Conservation (phyloP, 2,329 filamentous ascomycete genomes). For the Aspergillus puulaauensis region DNA sequence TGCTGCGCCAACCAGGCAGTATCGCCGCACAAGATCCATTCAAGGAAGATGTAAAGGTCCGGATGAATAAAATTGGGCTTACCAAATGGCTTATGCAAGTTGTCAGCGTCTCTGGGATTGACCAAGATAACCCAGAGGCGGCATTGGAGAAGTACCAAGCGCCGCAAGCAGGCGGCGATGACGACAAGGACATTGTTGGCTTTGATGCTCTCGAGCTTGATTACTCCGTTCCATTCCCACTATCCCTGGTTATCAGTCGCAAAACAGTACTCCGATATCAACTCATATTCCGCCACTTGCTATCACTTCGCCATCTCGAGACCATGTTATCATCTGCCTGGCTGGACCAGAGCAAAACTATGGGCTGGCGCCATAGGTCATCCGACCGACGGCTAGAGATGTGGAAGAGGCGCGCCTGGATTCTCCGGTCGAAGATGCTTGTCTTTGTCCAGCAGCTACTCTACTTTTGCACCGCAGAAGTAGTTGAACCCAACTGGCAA, state of each 20-base stretch:
- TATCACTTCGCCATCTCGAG: conserved; percentile 87
- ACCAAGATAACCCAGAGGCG: conserved; percentile 69
- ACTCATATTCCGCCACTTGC: conserved; percentile 87
- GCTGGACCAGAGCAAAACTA: conserved; percentile 81
- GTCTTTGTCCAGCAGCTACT: conserved; percentile 95
- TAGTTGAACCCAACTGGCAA: conserved; percentile 97
- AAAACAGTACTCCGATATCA: conserved; percentile 98
- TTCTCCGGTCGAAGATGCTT: conserved; percentile 86
- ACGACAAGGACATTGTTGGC: conserved; percentile 81
- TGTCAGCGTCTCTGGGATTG: conserved; percentile 93
- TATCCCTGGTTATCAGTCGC: conserved; percentile 91
- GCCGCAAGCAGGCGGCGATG: conserved; percentile 64
- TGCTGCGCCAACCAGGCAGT: conserved; percentile 92
- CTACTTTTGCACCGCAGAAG: conserved; percentile 95
- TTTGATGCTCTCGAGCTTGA: conserved; percentile 93
- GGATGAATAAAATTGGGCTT: conserved; percentile 92
- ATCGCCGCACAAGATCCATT: conserved; percentile 93
- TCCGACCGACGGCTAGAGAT: conserved; percentile 72
- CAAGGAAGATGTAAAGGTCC: conserved; percentile 96
- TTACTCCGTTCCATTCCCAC: conserved; percentile 89
- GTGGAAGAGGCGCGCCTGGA: conserved; percentile 94
- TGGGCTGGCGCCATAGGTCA: conserved; percentile 80
- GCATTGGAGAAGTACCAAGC: conserved; percentile 71
- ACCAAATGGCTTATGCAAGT: conserved; percentile 94
- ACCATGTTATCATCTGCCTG: conserved; percentile 82